Conservation (phyloP, 2,329 filamentous ascomycete genomes). For the Exophiala mesophila region DNA sequence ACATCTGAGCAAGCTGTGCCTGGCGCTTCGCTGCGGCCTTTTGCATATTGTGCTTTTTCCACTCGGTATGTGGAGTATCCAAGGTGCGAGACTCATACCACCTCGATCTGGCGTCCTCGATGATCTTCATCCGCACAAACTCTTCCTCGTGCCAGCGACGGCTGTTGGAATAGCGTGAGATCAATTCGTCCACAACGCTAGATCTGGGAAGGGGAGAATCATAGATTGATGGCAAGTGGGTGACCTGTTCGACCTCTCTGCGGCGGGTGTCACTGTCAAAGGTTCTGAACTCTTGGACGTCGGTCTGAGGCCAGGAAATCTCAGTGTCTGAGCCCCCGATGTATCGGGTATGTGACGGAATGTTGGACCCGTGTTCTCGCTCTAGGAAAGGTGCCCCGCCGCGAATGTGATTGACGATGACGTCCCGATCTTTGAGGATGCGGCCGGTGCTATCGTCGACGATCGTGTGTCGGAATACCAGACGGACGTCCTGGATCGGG, state of each 20-base stretch:
- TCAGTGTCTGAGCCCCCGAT: conserved; percentile 59
- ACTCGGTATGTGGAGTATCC: conserved; percentile 11
- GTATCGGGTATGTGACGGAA: conserved; percentile 43
- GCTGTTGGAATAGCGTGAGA: conserved; percentile 13
- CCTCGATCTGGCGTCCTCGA: conserved; percentile 23
- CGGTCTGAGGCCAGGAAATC: conserved; percentile 69
- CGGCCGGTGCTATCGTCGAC: conserved; percentile 47
- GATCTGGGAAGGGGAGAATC: conserved; percentile 10
- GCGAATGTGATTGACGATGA: conserved; percentile 68
- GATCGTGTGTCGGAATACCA: conserved; percentile 72
- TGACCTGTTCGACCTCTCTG: conserved; percentile 62
- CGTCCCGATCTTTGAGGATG: conserved; percentile 57
- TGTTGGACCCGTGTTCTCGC: conserved; percentile 42
- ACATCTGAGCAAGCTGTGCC: conserved; percentile 7
- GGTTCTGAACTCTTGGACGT: conserved; percentile 49
- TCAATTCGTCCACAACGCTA: conserved; percentile 14
- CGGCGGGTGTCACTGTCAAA: conserved; percentile 66
- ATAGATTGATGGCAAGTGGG: conserved; percentile 16
- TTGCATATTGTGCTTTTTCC: conserved; percentile 8
- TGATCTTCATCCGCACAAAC: conserved; percentile 24
- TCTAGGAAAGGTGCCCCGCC: conserved; percentile 49
- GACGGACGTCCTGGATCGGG: conserved; percentile 67
- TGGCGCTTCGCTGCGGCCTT: conserved; percentile 7
- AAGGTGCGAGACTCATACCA: conserved; percentile 22
- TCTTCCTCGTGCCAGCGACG: conserved; percentile 20